Percentiles rank a stretch among this genome's conserved stretches.
Evolutionary conservation across 164 flowering plant genomes (phyloP).

Genomic region (Stephania cephalantha): DNA sequence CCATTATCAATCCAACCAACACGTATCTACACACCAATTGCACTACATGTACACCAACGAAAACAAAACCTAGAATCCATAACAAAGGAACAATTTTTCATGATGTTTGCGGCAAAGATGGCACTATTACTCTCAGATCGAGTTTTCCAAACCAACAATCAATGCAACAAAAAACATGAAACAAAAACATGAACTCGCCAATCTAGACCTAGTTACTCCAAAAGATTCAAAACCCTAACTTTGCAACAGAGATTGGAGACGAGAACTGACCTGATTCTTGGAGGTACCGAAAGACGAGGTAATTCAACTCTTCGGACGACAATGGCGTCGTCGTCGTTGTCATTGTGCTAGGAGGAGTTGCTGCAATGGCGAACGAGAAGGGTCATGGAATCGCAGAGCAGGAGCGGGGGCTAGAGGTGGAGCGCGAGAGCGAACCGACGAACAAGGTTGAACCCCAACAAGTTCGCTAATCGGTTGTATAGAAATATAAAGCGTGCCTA

Average conservation of each 20-base stretch:
- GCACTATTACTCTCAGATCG: no score
- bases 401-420: neutral
- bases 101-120: no score
- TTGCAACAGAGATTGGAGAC: neutral
- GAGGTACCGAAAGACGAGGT: constrained; percentile 46
- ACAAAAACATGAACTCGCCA: no score
- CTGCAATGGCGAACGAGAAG: neutral
- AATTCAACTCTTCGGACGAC: constrained; percentile 41
- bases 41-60: no score
- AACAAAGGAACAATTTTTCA: no score
- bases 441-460: neutral
- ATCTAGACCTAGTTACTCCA: neutral
- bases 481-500: no score
- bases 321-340: constrained; percentile 22
- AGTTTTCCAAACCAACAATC: no score
- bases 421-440: neutral
- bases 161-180: no score
- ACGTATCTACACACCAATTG: no score
- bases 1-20: no score
- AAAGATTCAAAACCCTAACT: neutral
- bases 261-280: constrained; percentile 43
- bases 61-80: no score
- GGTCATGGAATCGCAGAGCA: neutral
- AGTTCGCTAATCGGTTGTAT: no score
- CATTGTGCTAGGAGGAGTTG: neutral